These are phyloP conservation scores for Prunus campanulata DNA, from an alignment of 306 rosid genomes.

Conservation along the genomic window DNA sequence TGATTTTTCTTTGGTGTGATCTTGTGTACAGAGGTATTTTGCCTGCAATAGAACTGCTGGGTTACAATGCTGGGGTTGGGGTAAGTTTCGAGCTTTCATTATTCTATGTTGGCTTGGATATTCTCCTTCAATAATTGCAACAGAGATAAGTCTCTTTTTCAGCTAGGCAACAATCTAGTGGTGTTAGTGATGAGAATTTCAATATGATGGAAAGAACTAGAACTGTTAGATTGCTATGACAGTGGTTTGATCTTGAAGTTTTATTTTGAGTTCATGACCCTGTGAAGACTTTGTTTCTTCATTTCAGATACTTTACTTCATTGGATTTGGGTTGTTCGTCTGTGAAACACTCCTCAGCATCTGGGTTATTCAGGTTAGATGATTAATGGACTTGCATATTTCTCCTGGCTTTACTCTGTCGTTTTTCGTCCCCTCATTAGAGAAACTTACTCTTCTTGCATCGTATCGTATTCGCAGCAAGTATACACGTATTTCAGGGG, in stretches of 20 bases:
- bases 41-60: constrained; percentile 67
- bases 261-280: constrained; percentile 19
- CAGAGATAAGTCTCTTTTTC: neutral
- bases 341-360: constrained; percentile 75
- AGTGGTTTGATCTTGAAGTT: constrained; percentile 20
- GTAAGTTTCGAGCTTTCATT: constrained; percentile 39
- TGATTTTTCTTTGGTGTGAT: constrained; percentile 34
- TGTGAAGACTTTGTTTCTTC: neutral
- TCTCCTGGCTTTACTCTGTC: neutral
- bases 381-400: constrained; percentile 3
- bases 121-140: neutral
- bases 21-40: constrained; percentile 73
- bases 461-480: constrained; percentile 55
- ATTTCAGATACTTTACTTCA: constrained; percentile 76
- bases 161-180: neutral
- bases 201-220: neutral
- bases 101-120: constrained; percentile 18
- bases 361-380: constrained; percentile 93
- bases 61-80: constrained; percentile 48
- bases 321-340: constrained; percentile 71
- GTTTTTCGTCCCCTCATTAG: constrained; percentile 2
- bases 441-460: constrained; percentile 16
- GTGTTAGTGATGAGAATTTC: neutral
- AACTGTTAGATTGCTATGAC: neutral
- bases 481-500: constrained; percentile 94